These are phyloP conservation scores for Elsinoe batatas DNA, from an alignment of 2,329 filamentous ascomycete species.

Conservation along the genomic window DNA sequence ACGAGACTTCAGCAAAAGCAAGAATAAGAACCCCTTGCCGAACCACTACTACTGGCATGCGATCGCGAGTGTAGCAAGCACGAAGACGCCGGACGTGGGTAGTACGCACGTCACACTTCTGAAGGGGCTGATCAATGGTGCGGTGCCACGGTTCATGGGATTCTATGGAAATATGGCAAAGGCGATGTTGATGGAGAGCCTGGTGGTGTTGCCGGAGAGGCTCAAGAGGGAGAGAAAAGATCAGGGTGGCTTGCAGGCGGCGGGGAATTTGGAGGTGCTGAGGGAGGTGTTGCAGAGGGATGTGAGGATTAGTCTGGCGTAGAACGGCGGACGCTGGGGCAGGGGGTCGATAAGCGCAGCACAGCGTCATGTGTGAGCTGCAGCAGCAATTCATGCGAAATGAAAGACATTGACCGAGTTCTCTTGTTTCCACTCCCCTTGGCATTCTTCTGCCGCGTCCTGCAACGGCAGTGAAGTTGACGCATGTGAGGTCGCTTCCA, in stretches of 20 bases:
- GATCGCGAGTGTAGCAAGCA: conserved; percentile 66
- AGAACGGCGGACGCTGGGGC: background rate
- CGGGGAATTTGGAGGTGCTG: conserved; percentile 14
- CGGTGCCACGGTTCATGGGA: conserved; percentile 63
- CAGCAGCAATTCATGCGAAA: background rate
- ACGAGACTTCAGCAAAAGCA: conserved; percentile 66
- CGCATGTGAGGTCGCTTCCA: too few relatives aligned
- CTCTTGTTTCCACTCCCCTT: too few relatives aligned
- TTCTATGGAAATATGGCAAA: conserved; percentile 72
- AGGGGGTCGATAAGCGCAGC: background rate
- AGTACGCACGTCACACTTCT: conserved; percentile 42
- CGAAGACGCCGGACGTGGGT: conserved; percentile 45
- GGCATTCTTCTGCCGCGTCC: too few relatives aligned
- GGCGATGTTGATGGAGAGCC: conserved; percentile 58
- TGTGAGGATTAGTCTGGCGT: conserved; percentile 16
- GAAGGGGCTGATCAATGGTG: conserved; percentile 48
- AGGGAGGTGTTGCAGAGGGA: conserved; percentile 16
- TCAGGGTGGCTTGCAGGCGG: conserved; percentile 9
- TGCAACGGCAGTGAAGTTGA: background rate
- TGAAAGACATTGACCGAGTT: too few relatives aligned
- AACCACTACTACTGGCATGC: conserved; percentile 74
- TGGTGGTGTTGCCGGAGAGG: conserved; percentile 59
- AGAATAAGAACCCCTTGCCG: conserved; percentile 62
- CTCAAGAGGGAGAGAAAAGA: conserved; percentile 11
- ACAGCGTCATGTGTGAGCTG: background rate